Evolutionary conservation across 345 rosid species (phyloP), one percentile per base, ranked within the genome.

Genomic region (Acer campestre): DNA sequence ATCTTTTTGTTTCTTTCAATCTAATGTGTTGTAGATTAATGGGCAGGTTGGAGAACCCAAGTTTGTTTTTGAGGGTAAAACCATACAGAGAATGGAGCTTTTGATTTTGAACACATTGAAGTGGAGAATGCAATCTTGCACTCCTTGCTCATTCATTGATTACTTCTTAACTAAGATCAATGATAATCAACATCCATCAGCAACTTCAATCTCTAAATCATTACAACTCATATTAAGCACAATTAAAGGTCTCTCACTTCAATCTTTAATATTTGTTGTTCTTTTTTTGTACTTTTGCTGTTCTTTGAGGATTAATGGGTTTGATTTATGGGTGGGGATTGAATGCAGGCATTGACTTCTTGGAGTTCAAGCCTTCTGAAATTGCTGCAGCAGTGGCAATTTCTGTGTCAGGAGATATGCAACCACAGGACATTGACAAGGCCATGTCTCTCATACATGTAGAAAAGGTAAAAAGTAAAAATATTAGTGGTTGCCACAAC

Each of bases 311-410:
- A 73, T 72, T 80, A 79, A 42, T 67, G 75, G 76, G 81, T 44
- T 80, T 73, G 75, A 84, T 77, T 79, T 78, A 74, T 83, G 71
- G 77, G 74, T 81, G 79, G 75, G 56, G 82, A 81, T 82, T 90
- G 76, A 87, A 89, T 90, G 82, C 93, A 92, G 94, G 88, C 61
- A 84, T 89, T 90, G 91, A 89, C 81, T 90, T 86, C 86, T 87
- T 92, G 88, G 93, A 90, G 82, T 92, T 81, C 84, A 89, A 80
- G 80, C 89, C 97, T 73, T 89, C 97, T 76, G 97, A 92, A 82
- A 82, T 90, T 76, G 90, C 92, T 75, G 94, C 87, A 61, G 94
- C 94, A 68, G 93, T 89, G 81, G 89, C 94, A 44, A 85, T 92
- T 75, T 86, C 85, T 84, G 92, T 87, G 75, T 82, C 88, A 80